Base-by-base conservation (phyloP, 164 flowering plant genomes). In the Nelumbo lutea region DNA sequence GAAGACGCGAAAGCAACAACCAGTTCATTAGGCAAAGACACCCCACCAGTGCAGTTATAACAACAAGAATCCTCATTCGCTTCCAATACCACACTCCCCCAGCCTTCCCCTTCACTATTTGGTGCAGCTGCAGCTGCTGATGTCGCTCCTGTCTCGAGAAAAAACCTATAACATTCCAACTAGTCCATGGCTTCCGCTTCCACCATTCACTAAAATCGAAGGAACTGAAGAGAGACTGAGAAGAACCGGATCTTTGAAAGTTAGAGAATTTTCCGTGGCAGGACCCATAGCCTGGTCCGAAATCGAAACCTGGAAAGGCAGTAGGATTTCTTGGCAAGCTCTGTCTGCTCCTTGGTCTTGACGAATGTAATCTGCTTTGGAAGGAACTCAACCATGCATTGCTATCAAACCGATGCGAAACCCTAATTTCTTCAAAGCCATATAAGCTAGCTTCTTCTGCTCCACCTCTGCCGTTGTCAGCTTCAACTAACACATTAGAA, bases 1-100 rank as follows among this genome's bases (percentile, higher is more conserved):
- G 87, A 59, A 93, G 79, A 64, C 83, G 69, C 38, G 74, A 80
- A 73, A 90, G 82, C 96, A 93, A 84, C 81, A 85, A 83, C 87
- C 85, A 86, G 77, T 93, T 87, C 80, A 83, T 76, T 55, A 84
- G 42, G 80, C 88, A 80, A 61, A 86, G 83, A 42, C 83, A 62
- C 6, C 61, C 79, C 70, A 89, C 50, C 72, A 87, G 68, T 38
- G 69, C 83, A 72, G 87, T 60, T 51, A 83, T 40, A 48, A 46
- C 75, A 46, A 73, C 61, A 61, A 82, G 8, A 10, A 66, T 79
- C 50, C 70, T 80, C 64, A 73, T 68, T 67, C 78, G 72, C 77
- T 73, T 81, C 70, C 68, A 66, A 64, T 78, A 82, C 90, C 90
- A 84, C 6, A 62, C 59, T 61, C 71, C 74, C 66, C 69, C 81